A percentile compares a stretch with the other conserved stretches of the same genome.
Conservation (phyloP, 306 rosid species). For the Glycyrrhiza uralensis region DNA sequence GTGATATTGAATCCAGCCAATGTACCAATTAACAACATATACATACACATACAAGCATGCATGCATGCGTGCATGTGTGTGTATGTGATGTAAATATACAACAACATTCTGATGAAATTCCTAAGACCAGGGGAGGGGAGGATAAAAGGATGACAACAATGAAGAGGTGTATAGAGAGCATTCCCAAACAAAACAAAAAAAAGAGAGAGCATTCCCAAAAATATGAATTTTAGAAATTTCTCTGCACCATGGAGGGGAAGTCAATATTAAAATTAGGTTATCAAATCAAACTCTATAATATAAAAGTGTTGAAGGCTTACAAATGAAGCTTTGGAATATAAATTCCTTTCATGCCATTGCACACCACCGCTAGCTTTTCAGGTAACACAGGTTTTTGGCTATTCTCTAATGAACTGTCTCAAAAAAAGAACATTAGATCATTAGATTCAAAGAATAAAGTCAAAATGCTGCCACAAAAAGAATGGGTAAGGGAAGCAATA, state of each 20-base stretch:
- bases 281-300: conserved; percentile 6
- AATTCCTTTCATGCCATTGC: conserved; percentile 84
- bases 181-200: too few species aligned
- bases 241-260: neutral
- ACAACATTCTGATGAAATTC: too few species aligned
- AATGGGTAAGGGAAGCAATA: conserved; percentile 5
- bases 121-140: neutral
- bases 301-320: conserved; percentile 50
- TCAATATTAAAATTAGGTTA: neutral
- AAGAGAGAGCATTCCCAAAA: neutral
- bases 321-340: conserved; percentile 66
- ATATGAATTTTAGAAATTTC: neutral
- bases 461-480: neutral
- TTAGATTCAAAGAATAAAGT: conserved; percentile 23
- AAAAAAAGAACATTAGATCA: conserved; percentile 15
- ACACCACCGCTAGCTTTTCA: conserved; percentile 68
- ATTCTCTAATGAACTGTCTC: conserved; percentile 47
- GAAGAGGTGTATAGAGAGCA: neutral
- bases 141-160: neutral
- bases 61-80: too few species aligned
- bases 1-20: neutral
- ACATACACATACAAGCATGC: neutral
- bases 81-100: too few species aligned
- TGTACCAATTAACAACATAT: neutral
- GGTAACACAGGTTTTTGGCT: conserved; percentile 35